Evolutionary conservation across 1,284 basidiomycete genomes (phyloP), one percentile per base, ranked within the genome.

Genomic region (Trichosporon coremiiforme): DNA sequence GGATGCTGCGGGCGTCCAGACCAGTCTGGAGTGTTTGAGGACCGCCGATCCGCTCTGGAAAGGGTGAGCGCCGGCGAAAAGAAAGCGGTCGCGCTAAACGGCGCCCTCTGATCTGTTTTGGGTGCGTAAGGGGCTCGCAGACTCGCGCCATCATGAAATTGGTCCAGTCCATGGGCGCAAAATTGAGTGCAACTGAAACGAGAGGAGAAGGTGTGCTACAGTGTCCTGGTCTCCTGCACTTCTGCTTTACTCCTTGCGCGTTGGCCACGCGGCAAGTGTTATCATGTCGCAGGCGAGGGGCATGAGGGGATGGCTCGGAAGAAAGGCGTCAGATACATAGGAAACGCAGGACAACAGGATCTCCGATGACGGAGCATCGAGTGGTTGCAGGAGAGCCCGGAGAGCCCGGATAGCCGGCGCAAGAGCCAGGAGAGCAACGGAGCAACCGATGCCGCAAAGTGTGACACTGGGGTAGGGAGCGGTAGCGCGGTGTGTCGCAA

Each of bases 281-380:
- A 53, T 53, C 50, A 17, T 17, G 50, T 10, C n/a, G 13, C 47
- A 4, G 6, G 45, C 25, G 25, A 25, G 25, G 25, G 25, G 25
- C 25, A 25, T 20, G 20, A 47, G 45, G 45, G 45, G 45, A 20
- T 47, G 45, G 20, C 17, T n/a, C 50, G 50, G 50, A 53, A 53
- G 20, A 17, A 53, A 53, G 50, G 50, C 50, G 50, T 53, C 50
- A 53, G 50, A 53, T 53, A 25, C 22, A 25, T 53, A 20, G 50
- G 50, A 53, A 53, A 53, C 50, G n/a, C 45, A 20, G 45, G 20
- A 47, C 9, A 47, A 13, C 50, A 22, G 20, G 50, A 53, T 17
- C 7, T 17, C 50, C 50, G 22, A 53, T 25, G 10, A 53, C 50
- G 50, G 50, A 53, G 22, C 20, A 53, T 25, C 7, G 20, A 53